A percentile compares a stretch with the other conserved stretches of the same genome.
phyloP scores from a whole-genome alignment of 1,139 yeast genomes.

The Geotrichum klebahnii region DNA sequence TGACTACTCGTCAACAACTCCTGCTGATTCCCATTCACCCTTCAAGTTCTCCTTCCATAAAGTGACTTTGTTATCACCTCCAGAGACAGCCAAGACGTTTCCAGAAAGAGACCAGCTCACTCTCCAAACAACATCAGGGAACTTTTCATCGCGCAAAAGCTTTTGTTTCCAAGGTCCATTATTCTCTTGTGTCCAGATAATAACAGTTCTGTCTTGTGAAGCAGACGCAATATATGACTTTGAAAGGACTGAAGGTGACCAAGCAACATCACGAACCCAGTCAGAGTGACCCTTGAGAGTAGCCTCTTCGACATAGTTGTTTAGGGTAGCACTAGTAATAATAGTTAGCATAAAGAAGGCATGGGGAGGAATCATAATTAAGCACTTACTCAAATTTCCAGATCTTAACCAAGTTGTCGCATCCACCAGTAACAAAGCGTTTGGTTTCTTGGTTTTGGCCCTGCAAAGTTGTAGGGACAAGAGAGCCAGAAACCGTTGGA shows the following conservation, averaged over 20 bases:
- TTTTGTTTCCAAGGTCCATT: conserved; percentile 71
- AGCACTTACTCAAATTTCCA: conserved; percentile 65
- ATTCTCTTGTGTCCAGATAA: conserved; percentile 84
- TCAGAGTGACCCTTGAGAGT: conserved; percentile 70
- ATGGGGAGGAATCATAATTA: no score
- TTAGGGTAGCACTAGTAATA: conserved; percentile 39
- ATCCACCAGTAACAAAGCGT: conserved; percentile 89
- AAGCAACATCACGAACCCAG: conserved; percentile 73
- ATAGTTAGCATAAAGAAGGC: no score
- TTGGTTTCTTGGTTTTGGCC: conserved; percentile 40
- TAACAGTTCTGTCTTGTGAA: conserved; percentile 90
- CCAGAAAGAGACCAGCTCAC: conserved; percentile 97
- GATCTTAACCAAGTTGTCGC: conserved; percentile 86
- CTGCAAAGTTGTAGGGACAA: conserved; percentile 32
- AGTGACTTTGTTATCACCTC: conserved; percentile 93
- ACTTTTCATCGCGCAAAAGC: conserved; percentile 67
- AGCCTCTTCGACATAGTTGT: conserved; percentile 64
- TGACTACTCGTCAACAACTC: conserved; percentile 86
- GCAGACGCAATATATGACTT: conserved; percentile 93
- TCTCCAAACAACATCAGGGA: conserved; percentile 97
- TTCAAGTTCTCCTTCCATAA: conserved; percentile 92
- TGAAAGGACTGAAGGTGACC: conserved; percentile 89
- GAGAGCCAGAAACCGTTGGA: conserved; percentile 41
- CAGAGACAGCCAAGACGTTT: conserved; percentile 87
- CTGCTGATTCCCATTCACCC: conserved; percentile 96